These are phyloP conservation scores for Oryza nivara DNA, from an alignment of 176 grass and related monocot genomes.

Conservation along the genomic window DNA sequence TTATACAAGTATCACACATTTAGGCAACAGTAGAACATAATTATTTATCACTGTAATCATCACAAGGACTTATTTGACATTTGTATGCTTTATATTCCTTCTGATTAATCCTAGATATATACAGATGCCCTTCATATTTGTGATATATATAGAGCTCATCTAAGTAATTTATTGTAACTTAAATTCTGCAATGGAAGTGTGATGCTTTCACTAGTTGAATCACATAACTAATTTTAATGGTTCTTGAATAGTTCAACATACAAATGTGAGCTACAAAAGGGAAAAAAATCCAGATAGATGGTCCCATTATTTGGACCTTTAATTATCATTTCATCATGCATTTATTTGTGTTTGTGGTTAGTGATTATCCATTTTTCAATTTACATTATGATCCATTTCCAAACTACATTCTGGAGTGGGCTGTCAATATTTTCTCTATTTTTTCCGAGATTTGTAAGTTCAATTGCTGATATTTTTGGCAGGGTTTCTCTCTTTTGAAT, in stretches of 20 bases:
- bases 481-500: slow-evolving; percentile 77
- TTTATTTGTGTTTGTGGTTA: slow-evolving; percentile 17
- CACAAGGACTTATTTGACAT: slow-evolving; percentile 17
- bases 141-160: neutral
- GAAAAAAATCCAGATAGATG: neutral
- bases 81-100: slow-evolving; percentile 2
- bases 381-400: slow-evolving; percentile 22
- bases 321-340: slow-evolving; percentile 16
- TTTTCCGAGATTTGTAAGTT: slow-evolving; percentile 17
- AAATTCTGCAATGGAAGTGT: slow-evolving; percentile 20
- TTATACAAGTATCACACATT: slow-evolving; percentile 12
- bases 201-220: neutral
- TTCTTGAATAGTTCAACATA: neutral
- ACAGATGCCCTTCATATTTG: neutral
- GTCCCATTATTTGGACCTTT: slow-evolving; percentile 12
- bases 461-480: slow-evolving; percentile 33
- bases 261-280: neutral
- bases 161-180: slow-evolving; percentile 10
- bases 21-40: neutral
- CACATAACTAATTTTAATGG: neutral
- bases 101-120: slow-evolving; percentile 23
- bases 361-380: slow-evolving; percentile 1
- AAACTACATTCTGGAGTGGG: slow-evolving; percentile 13
- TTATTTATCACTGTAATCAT: neutral
- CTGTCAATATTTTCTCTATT: slow-evolving; percentile 10